These are phyloP conservation scores for Suillus subaureus DNA, from an alignment of 768 basidiomycete species.

Conservation along the genomic window DNA sequence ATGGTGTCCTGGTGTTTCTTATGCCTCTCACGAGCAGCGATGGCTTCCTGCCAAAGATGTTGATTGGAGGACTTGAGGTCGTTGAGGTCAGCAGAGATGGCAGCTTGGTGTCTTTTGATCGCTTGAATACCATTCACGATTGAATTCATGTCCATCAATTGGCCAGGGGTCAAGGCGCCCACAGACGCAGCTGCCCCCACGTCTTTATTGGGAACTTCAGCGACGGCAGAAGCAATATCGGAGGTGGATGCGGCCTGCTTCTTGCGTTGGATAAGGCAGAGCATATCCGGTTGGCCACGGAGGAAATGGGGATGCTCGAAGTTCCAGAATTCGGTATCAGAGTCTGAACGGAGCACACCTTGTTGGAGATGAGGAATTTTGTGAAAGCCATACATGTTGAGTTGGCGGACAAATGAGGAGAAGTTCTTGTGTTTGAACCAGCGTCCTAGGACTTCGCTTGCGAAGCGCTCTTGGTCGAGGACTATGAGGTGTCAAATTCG, in stretches of 20 bases:
- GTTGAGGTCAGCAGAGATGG: conserved; percentile 88
- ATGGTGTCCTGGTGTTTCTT: conserved; percentile 97
- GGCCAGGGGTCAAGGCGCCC: conserved; percentile 42
- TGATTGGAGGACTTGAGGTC: conserved; percentile 88
- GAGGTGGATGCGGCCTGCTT: conserved; percentile 45
- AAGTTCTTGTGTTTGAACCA: conserved; percentile 99
- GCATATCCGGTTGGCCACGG: conserved; percentile 84
- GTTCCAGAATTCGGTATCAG: conserved; percentile 85
- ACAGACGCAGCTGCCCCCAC: conserved; percentile 18
- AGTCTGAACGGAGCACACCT: conserved; percentile 84
- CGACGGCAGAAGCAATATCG: conserved; percentile 31
- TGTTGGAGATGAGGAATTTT: conserved; percentile 97
- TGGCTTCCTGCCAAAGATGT: conserved; percentile 89
- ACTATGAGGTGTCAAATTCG: conserved; percentile 48
- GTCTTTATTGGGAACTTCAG: conserved; percentile 19
- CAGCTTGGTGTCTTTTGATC: conserved; percentile 89
- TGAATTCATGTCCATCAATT: conserved; percentile 74
- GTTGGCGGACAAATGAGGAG: conserved; percentile 90
- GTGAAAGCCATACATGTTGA: conserved; percentile 97
- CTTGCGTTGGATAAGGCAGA: conserved; percentile 88
- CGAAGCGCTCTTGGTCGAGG: conserved; percentile 88
- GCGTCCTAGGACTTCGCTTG: conserved; percentile 83
- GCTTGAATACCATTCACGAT: conserved; percentile 81
- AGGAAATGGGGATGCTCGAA: conserved; percentile 91
- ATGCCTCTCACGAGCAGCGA: conserved; percentile 74